phyloP scores from a whole-genome alignment of 2,329 filamentous ascomycete species.

The Colletotrichum noveboracense region DNA sequence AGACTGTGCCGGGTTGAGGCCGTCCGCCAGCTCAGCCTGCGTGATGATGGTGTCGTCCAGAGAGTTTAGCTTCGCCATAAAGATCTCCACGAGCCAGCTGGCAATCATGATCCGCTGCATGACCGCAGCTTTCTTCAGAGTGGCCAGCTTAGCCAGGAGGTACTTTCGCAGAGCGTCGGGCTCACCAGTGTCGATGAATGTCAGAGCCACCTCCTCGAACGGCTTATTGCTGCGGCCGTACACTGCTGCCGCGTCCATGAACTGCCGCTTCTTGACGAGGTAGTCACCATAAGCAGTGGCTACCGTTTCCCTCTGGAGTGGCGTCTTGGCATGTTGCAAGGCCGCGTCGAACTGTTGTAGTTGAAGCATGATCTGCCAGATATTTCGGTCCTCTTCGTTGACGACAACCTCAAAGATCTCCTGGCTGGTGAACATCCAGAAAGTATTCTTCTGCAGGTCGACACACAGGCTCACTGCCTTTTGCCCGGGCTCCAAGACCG shows the following conservation, averaged over 20 bases:
- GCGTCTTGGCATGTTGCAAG: constrained; percentile 81
- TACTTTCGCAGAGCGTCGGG: constrained; percentile 92
- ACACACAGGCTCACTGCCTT: constrained; percentile 83
- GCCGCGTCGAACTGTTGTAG: constrained; percentile 89
- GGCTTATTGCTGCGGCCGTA: constrained; percentile 96
- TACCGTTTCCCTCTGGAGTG: constrained; percentile 85
- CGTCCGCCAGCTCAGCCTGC: constrained; percentile 79
- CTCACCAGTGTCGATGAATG: constrained; percentile 88
- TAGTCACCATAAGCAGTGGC: constrained; percentile 92
- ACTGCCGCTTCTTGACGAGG: constrained; percentile 81
- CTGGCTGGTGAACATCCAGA: constrained; percentile 90
- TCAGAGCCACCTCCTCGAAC: constrained; percentile 93
- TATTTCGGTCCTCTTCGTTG: constrained; percentile 86
- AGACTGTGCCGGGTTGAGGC: constrained; percentile 72
- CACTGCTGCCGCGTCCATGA: constrained; percentile 82
- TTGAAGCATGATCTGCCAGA: constrained; percentile 93
- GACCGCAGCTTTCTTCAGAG: constrained; percentile 78
- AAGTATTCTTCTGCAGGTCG: constrained; percentile 94
- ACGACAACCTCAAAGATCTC: constrained; percentile 95
- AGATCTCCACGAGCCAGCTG: constrained; percentile 93
- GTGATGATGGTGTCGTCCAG: constrained; percentile 94
- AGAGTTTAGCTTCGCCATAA: constrained; percentile 95
- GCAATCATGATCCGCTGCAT: constrained; percentile 98
- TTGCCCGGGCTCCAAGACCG: constrained; percentile 81
- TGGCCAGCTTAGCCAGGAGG: constrained; percentile 80